Conservation (phyloP, 805 yeast species). For the Zygotorulaspora chibaensis region DNA sequence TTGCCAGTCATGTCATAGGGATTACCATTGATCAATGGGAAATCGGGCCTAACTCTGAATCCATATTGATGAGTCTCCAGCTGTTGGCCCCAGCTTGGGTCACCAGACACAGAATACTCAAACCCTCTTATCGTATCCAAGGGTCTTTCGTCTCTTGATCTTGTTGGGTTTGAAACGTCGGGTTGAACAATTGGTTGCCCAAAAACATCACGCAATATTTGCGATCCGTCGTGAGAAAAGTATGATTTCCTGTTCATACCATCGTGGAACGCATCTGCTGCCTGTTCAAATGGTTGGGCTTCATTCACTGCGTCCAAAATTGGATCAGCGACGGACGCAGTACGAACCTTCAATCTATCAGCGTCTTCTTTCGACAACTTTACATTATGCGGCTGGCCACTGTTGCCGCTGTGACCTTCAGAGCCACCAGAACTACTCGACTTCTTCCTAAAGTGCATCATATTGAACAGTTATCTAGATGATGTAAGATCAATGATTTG, state of each 20-base stretch:
- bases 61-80: conserved; percentile 76
- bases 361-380: conserved; percentile 50
- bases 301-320: conserved; percentile 89
- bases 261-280: conserved; percentile 36
- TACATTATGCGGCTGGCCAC: conserved; percentile 32
- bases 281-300: conserved; percentile 88
- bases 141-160: conserved; percentile 93
- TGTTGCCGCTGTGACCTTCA: conserved; percentile 28
- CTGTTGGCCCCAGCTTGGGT: conserved; percentile 69
- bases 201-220: conserved; percentile 64
- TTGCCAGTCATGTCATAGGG: conserved; percentile 23
- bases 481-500: too few species aligned
- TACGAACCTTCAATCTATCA: conserved; percentile 54
- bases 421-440: conserved; percentile 30
- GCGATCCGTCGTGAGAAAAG: conserved; percentile 16
- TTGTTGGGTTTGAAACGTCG: conserved; percentile 89
- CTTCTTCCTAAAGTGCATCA: conserved; percentile 47
- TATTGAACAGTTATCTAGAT: conserved; percentile 5
- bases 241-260: conserved; percentile 39
- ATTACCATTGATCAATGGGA: conserved; percentile 39
- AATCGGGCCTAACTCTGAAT: conserved; percentile 78
- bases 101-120: conserved; percentile 86
- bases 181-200: conserved; percentile 76
- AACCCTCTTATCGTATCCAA: conserved; percentile 91
- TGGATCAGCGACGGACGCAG: conserved; percentile 82